Conservation (phyloP, 2,329 filamentous ascomycete species). For the Plectosphaerella cucumerina region DNA sequence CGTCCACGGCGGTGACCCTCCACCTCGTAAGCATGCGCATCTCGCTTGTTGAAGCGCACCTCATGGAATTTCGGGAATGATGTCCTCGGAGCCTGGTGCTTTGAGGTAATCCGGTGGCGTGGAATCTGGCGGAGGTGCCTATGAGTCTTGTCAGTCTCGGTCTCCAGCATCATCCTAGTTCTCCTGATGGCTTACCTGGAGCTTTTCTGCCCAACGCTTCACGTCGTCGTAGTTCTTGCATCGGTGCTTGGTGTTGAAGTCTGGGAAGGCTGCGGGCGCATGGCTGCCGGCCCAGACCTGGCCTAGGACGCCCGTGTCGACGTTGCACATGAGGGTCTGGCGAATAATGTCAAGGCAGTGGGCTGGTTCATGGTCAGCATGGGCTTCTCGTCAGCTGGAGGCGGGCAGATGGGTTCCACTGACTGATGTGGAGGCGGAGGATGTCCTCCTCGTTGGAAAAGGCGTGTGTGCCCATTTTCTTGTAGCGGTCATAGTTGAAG, state of each 20-base stretch:
- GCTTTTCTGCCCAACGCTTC: conserved; percentile 46
- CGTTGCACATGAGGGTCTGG: conserved; percentile 60
- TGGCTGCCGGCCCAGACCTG: conserved; percentile 53
- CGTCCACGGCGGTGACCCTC: too few relatives aligned
- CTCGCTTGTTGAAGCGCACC: background rate
- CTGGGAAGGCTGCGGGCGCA: conserved; percentile 47
- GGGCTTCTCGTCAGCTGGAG: too few relatives aligned
- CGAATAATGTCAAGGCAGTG: conserved; percentile 60
- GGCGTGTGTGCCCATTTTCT: conserved; percentile 39
- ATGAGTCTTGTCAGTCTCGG: background rate
- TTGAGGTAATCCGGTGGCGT: conserved; percentile 17
- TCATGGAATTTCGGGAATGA: conserved; percentile 4
- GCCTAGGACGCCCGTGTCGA: conserved; percentile 55
- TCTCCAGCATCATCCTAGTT: background rate
- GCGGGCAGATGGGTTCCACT: conserved; percentile 15
- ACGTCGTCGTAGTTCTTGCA: conserved; percentile 55
- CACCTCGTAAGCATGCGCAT: too few relatives aligned
- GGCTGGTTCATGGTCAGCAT: conserved; percentile 24
- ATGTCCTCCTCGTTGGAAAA: conserved; percentile 54
- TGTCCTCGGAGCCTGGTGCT: conserved; percentile 7
- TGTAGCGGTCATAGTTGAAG: conserved; percentile 58
- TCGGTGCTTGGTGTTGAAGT: conserved; percentile 57
- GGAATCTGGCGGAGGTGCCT: conserved; percentile 14
- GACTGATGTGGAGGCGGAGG: conserved; percentile 53
- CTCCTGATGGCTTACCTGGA: conserved; percentile 33